phyloP scores from a whole-genome alignment of 768 basidiomycete species.

The Boletus sp. region DNA sequence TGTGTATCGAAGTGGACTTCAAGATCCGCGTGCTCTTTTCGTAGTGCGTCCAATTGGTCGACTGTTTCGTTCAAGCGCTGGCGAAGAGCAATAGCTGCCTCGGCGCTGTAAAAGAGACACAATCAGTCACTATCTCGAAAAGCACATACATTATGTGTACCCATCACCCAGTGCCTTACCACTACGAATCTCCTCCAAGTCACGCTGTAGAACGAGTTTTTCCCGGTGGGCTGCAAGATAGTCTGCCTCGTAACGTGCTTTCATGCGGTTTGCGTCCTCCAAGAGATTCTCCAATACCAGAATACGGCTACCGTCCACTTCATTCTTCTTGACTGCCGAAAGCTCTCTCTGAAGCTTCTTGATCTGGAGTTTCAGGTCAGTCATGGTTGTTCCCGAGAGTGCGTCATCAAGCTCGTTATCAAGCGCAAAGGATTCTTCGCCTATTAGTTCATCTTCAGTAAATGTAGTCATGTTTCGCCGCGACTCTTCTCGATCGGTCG shows the following conservation, averaged over 20 bases:
- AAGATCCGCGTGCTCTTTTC: slow-evolving; percentile 66
- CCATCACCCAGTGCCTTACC: slow-evolving; percentile 84
- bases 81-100: slow-evolving; percentile 85
- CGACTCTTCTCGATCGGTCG: slow-evolving; percentile 19
- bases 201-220: slow-evolving; percentile 73
- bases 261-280: slow-evolving; percentile 89
- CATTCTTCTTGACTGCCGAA: slow-evolving; percentile 67
- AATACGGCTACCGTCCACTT: slow-evolving; percentile 71
- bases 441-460: slow-evolving; percentile 48
- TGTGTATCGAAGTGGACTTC: slow-evolving; percentile 65
- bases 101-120: slow-evolving; percentile 48
- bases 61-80: slow-evolving; percentile 86
- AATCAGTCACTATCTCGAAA: slow-evolving; percentile 1
- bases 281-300: slow-evolving; percentile 89
- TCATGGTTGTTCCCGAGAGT: slow-evolving; percentile 81
- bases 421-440: slow-evolving; percentile 58
- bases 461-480: slow-evolving; percentile 27
- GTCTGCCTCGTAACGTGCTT: slow-evolving; percentile 83
- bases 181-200: slow-evolving; percentile 85
- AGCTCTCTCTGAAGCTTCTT: slow-evolving; percentile 81
- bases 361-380: slow-evolving; percentile 87
- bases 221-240: slow-evolving; percentile 84
- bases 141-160: slow-evolving; percentile 39
- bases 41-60: slow-evolving; percentile 71
- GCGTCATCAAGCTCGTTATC: slow-evolving; percentile 89